Evolutionary conservation across 352 stramenopile genomes (phyloP).

Genomic region (Globisporangium sylvaticum): DNA sequence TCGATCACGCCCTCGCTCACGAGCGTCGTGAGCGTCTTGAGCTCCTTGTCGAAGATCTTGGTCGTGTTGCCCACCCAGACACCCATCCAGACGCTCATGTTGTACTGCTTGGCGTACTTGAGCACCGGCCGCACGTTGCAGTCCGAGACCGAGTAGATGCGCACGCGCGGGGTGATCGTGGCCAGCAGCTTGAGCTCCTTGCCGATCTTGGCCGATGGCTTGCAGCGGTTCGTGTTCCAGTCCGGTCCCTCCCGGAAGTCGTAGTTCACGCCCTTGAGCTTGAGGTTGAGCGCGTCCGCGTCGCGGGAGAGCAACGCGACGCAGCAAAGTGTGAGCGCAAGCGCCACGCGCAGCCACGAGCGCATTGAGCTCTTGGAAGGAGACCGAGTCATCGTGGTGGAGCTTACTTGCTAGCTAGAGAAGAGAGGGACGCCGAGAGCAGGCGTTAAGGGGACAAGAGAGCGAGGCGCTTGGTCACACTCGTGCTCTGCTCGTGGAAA

Average conservation of each 20-base stretch:
- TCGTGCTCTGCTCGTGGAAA: not conserved
- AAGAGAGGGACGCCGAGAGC: not conserved
- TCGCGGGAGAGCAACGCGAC: not conserved
- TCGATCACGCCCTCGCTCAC: slow-evolving; percentile 27
- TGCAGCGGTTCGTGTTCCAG: slow-evolving; percentile 54
- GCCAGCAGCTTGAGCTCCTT: slow-evolving; percentile 40
- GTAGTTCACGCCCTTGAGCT: slow-evolving; percentile 60
- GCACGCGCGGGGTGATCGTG: slow-evolving; percentile 38
- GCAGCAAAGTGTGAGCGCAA: not conserved
- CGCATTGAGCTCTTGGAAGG: not conserved
- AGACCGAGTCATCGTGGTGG: no score
- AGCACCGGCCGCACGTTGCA: slow-evolving; percentile 47
- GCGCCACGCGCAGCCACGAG: not conserved
- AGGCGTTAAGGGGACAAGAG: not conserved
- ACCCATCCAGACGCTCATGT: slow-evolving; percentile 51
- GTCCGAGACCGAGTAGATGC: slow-evolving; percentile 60
- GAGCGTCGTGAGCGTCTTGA: slow-evolving; percentile 34
- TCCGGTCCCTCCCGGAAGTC: slow-evolving; percentile 49
- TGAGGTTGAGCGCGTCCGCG: slow-evolving; percentile 12
- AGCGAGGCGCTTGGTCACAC: not conserved
- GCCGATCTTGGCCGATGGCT: slow-evolving; percentile 32
- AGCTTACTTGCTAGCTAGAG: no score
- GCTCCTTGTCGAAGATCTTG: slow-evolving; percentile 41
- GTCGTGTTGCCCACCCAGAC: slow-evolving; percentile 50
- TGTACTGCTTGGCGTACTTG: slow-evolving; percentile 32